Base-by-base conservation (phyloP, 148 eudicot species). In the Talinum fruticosum region DNA sequence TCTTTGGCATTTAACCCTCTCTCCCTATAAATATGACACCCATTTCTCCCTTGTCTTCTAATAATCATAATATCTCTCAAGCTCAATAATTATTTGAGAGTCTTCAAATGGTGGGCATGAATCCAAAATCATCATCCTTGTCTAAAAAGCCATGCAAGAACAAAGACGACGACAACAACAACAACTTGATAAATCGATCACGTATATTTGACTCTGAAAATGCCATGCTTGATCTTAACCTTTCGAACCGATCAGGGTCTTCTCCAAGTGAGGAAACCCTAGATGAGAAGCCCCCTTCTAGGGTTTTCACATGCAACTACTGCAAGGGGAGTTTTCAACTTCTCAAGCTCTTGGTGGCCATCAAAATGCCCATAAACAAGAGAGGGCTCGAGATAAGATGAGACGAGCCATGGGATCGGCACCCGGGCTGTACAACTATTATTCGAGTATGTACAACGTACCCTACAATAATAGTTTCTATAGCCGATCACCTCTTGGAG, bases 361-460 rank as follows among this genome's bases (percentile, higher is more conserved):
- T 33, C 85, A 82, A 28, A 82, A 82, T 45, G 85, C 85, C 10
- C 85, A 82, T 75, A 82, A 82, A n/a, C 85, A 78, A 79, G 82
- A 82, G 35, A 62, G 85, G 53, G 85, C 82, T 19, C 65, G 79
- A 7, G 85, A 82, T 51, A 82, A 82, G 67, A 74, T 82, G 85
- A 69, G 76, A 51, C 85, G 66, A 59, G 73, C 76, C 34, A 64
- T 62, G 1, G 75, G 73, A 23, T 68, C 79, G 8, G 38, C 66
- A 29, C 70, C 79, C 16, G 47, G 35, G 53, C 57, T 62, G 59
- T 82, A 82, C 75, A 71, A 70, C 18, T 81, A 72, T 49, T 79
- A 77, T n/a, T 64, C 53, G 10, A 53, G 81, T 45, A 74, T 57
- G 65, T 82, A 73, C 38, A 59, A 64, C 66, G 4, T 79, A 30